Percentiles rank a stretch among this genome's conserved stretches.
phyloP scores from a whole-genome alignment of 2,329 filamentous ascomycete species.

The Diaporthe capsici region DNA sequence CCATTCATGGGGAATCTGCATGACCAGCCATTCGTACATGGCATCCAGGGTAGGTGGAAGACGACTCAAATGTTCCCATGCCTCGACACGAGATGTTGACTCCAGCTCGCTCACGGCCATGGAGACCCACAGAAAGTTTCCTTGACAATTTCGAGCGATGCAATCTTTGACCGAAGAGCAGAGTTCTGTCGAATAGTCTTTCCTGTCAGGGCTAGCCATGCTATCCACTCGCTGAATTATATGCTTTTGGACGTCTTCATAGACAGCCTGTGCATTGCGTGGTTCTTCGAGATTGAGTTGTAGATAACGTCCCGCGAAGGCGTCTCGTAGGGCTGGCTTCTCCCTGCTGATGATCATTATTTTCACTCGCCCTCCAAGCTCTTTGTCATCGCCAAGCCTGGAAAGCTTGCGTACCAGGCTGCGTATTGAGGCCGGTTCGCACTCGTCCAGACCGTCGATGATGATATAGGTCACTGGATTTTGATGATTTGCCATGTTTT shows the following conservation, averaged over 20 bases:
- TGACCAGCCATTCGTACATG: not conserved
- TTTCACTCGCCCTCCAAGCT: not conserved
- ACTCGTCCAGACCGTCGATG: slow-evolving; percentile 14
- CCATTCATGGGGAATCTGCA: not conserved
- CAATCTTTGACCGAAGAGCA: not conserved
- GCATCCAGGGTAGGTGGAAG: not conserved
- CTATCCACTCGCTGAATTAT: not conserved
- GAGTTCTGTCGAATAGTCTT: not conserved
- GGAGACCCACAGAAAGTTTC: slow-evolving; percentile 7
- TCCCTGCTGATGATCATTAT: not conserved
- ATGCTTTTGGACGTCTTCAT: not conserved
- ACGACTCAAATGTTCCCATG: slow-evolving; percentile 9
- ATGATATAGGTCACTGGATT: not conserved
- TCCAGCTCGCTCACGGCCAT: not conserved
- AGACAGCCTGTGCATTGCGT: not conserved
- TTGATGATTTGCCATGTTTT: not conserved
- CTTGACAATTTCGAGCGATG: not conserved
- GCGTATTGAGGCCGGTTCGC: not conserved
- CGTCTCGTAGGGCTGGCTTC: not conserved
- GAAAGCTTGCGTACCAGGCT: not conserved
- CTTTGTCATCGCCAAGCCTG: not conserved
- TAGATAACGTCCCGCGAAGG: not conserved
- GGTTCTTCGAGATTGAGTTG: not conserved
- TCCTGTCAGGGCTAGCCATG: not conserved
- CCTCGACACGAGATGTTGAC: not conserved